These are phyloP conservation scores for Coleophoma crateriformis DNA, from an alignment of 2,329 filamentous ascomycete genomes.

Conservation along the genomic window DNA sequence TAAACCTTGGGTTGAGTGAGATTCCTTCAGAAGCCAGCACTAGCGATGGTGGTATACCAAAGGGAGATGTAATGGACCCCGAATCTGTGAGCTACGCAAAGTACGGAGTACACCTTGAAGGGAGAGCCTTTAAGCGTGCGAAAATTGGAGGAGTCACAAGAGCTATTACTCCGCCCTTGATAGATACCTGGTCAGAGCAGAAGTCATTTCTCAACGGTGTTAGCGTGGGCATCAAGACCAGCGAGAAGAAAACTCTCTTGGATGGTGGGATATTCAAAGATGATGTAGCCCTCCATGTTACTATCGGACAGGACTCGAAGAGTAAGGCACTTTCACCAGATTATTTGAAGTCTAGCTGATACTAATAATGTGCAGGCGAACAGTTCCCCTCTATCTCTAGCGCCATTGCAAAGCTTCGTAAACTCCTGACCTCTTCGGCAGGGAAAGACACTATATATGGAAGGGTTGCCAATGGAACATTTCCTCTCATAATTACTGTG, in stretches of 20 bases:
- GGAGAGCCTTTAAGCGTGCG: slow-evolving; percentile 34
- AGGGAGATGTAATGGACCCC: slow-evolving; percentile 18
- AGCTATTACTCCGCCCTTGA: slow-evolving; percentile 33
- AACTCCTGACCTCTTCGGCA: slow-evolving; percentile 28
- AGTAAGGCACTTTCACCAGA: slow-evolving; percentile 15
- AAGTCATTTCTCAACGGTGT: slow-evolving; percentile 32
- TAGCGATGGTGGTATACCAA: slow-evolving; percentile 36
- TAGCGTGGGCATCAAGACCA: slow-evolving; percentile 35
- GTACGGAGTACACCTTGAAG: slow-evolving; percentile 34
- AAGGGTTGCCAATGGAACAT: slow-evolving; percentile 28
- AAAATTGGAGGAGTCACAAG: slow-evolving; percentile 37
- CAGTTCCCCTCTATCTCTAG: slow-evolving; percentile 22
- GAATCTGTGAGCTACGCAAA: slow-evolving; percentile 31
- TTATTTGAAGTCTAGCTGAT: neutral
- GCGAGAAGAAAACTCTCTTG: slow-evolving; percentile 29
- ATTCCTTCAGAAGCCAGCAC: slow-evolving; percentile 39
- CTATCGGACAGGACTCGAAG: slow-evolving; percentile 30
- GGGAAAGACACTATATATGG: slow-evolving; percentile 32
- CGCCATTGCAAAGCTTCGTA: slow-evolving; percentile 27
- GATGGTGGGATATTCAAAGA: slow-evolving; percentile 35
- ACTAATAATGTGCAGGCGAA: neutral
- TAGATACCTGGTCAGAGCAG: slow-evolving; percentile 1
- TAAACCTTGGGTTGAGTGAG: slow-evolving; percentile 42
- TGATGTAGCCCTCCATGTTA: slow-evolving; percentile 37
- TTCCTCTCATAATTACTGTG: slow-evolving; percentile 35